Conservation (phyloP, 2,329 filamentous ascomycete species). For the Didymella sp. region DNA sequence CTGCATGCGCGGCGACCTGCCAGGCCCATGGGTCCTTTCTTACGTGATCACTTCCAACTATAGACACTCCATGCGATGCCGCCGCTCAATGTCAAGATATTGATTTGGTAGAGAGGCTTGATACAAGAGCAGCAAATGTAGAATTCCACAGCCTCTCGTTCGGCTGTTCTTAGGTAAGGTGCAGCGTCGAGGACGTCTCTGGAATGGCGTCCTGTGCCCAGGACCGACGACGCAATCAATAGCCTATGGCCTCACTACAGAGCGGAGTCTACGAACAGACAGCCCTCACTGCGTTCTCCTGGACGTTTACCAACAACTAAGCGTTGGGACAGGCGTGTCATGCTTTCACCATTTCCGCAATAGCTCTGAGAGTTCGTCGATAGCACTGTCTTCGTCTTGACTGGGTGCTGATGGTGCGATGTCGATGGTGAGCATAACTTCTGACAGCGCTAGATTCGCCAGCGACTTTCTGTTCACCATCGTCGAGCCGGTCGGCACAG, state of each 20-base stretch:
- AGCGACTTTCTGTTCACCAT: background rate
- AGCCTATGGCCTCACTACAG: background rate
- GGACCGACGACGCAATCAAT: too few species aligned
- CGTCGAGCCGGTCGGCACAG: background rate
- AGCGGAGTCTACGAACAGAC: background rate
- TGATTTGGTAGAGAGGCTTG: too few species aligned
- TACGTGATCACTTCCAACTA: background rate
- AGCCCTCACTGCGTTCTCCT: background rate
- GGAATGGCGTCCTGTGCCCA: too few species aligned
- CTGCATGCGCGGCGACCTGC: background rate
- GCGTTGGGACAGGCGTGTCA: background rate
- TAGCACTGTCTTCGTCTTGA: background rate
- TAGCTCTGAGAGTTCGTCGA: conserved; percentile 6
- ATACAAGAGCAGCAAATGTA: too few species aligned
- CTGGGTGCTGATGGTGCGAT: background rate
- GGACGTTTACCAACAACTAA: too few species aligned
- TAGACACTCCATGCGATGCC: too few species aligned
- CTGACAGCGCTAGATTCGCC: background rate
- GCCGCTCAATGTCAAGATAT: too few species aligned
- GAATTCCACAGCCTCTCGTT: too few species aligned
- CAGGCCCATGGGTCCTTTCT: background rate
- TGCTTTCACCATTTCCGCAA: conserved; percentile 1
- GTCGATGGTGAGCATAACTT: background rate
- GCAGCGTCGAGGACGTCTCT: too few species aligned
- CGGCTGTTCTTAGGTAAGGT: too few species aligned